Conservation (phyloP, 306 rosid genomes). For the Crataegus laevigata region DNA sequence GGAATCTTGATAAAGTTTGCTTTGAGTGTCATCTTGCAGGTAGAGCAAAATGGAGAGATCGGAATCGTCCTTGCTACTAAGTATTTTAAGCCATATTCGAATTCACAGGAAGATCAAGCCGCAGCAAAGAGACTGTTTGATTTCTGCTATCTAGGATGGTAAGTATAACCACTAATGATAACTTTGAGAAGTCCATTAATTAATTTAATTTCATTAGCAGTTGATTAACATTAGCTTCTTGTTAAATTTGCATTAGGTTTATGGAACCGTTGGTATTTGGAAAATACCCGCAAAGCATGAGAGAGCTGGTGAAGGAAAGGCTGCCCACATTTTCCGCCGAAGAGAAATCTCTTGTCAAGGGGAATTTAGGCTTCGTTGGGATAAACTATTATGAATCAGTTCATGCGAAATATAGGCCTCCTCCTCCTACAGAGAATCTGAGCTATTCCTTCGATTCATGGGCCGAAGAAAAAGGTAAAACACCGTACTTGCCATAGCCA, state of each 20-base stretch:
- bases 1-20: neutral
- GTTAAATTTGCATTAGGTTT: constrained; percentile 13
- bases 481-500: neutral
- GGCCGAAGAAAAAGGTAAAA: neutral
- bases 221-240: too few species aligned
- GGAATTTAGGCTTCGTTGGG: too few species aligned
- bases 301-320: constrained; percentile 2
- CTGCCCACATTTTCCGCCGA: too few species aligned
- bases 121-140: constrained; percentile 28
- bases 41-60: constrained; percentile 32
- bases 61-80: constrained; percentile 21
- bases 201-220: too few species aligned
- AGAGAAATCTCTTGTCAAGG: too few species aligned
- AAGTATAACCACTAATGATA: neutral
- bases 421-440: too few species aligned
- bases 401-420: too few species aligned
- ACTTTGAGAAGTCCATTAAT: too few species aligned
- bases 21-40: constrained; percentile 8
- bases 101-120: constrained; percentile 16
- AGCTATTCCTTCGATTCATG: too few species aligned
- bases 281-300: constrained; percentile 21
- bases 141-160: constrained; percentile 37
- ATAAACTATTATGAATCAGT: too few species aligned
- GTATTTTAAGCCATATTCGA: constrained; percentile 18
- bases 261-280: constrained; percentile 17